phyloP scores from a whole-genome alignment of 2,329 filamentous ascomycete genomes.

The Byssothecium circinans region DNA sequence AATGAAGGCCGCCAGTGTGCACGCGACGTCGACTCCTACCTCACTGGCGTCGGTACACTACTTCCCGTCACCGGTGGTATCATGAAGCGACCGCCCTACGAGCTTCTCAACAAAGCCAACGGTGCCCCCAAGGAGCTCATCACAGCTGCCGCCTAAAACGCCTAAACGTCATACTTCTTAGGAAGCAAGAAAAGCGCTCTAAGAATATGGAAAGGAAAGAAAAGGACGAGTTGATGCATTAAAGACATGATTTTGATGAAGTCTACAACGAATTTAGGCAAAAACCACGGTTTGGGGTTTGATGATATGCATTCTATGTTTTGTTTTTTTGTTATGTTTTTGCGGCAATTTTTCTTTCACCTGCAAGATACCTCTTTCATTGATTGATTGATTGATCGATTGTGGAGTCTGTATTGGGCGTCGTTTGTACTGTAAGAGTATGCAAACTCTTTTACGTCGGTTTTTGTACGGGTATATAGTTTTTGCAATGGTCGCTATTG shows the following conservation, averaged over 20 bases:
- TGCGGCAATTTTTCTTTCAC: neutral
- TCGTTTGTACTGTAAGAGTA: constrained; percentile 34
- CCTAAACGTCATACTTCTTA: too few relatives aligned
- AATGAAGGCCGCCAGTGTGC: constrained; percentile 94
- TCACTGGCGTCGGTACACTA: constrained; percentile 72
- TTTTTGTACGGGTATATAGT: constrained; percentile 19
- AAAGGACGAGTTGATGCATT: constrained; percentile 1
- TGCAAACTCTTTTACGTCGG: constrained; percentile 15
- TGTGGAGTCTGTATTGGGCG: constrained; percentile 30
- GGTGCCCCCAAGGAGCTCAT: constrained; percentile 44
- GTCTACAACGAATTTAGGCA: too few relatives aligned
- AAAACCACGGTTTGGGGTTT: too few relatives aligned
- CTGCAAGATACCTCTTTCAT: constrained; percentile 43
- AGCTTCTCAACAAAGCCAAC: constrained; percentile 58
- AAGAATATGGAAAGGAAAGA: constrained; percentile 7
- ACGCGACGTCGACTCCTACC: constrained; percentile 86
- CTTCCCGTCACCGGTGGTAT: constrained; percentile 93
- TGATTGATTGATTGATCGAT: constrained; percentile 3
- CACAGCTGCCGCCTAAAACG: constrained; percentile 39
- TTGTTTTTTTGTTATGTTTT: neutral
- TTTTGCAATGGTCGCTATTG: constrained; percentile 4
- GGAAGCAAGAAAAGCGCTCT: too few relatives aligned
- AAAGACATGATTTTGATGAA: too few relatives aligned
- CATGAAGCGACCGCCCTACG: constrained; percentile 77
- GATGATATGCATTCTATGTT: neutral